Evolutionary conservation across 2,329 filamentous ascomycete genomes (phyloP).

Genomic region (Bipolaris bicolor): DNA sequence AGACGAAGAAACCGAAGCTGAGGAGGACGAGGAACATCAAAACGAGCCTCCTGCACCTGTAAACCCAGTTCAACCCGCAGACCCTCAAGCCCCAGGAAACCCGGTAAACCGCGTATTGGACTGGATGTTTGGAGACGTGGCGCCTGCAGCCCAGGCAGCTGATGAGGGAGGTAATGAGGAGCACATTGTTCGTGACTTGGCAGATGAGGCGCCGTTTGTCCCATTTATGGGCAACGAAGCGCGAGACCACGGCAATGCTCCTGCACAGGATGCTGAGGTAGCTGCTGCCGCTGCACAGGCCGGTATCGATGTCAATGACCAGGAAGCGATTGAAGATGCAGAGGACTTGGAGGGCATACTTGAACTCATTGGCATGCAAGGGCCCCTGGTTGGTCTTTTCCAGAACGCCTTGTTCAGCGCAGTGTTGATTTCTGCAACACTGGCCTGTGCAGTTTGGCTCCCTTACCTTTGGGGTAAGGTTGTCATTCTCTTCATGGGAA

Average conservation of each 20-base stretch:
- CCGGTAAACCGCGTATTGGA: conserved; percentile 47
- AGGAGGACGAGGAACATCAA: conserved; percentile 2
- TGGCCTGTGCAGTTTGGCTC: conserved; percentile 84
- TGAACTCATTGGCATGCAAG: conserved; percentile 95
- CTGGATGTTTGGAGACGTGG: conserved; percentile 58
- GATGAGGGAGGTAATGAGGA: conserved; percentile 59
- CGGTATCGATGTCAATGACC: conserved; percentile 70
- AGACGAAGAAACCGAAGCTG: conserved; percentile 3
- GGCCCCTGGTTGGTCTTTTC: conserved; percentile 84
- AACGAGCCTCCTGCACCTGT: conserved; percentile 12
- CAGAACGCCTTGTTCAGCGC: conserved; percentile 96
- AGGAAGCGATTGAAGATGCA: conserved; percentile 77
- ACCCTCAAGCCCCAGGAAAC: conserved; percentile 20
- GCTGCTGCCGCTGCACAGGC: conserved; percentile 69
- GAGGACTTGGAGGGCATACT: conserved; percentile 97
- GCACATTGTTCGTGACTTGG: conserved; percentile 64
- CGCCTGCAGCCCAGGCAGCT: conserved; percentile 31
- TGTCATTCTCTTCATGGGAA: conserved; percentile 77
- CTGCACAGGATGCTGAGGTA: conserved; percentile 61
- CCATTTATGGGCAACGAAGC: conserved; percentile 55
- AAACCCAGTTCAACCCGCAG: conserved; percentile 14
- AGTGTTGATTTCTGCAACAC: conserved; percentile 82
- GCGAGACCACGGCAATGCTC: conserved; percentile 33
- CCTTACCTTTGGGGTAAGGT: conserved; percentile 92
- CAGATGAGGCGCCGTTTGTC: conserved; percentile 66